A percentile compares a stretch with the other conserved stretches of the same genome.
Conservation (phyloP, 2,329 filamentous ascomycete genomes). For the Diplodia corticola region DNA sequence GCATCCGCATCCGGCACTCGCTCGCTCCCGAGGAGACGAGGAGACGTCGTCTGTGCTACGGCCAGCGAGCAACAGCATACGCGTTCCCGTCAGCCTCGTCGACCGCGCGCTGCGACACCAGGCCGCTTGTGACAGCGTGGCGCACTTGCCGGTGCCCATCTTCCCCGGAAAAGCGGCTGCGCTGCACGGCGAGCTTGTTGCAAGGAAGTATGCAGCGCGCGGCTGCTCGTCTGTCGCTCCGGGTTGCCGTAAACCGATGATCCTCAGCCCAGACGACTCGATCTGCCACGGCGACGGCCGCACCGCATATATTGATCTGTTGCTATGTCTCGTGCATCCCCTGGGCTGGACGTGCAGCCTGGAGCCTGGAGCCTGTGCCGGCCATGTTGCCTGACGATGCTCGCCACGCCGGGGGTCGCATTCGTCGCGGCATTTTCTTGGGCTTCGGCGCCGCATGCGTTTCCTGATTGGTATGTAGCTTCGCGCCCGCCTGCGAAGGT, state of each 20-base stretch:
- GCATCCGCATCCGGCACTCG: constrained; percentile 2
- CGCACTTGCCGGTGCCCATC: background rate
- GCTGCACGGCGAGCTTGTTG: background rate
- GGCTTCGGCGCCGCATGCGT: constrained; percentile 6
- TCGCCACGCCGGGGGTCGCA: background rate
- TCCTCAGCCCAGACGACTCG: constrained; percentile 11
- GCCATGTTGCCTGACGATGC: background rate
- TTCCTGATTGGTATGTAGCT: background rate
- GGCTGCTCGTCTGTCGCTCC: background rate
- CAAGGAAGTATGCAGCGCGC: background rate
- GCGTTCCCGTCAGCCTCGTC: constrained; percentile 12
- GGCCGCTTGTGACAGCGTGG: constrained; percentile 11
- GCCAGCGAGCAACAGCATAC: background rate
- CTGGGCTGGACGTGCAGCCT: background rate
- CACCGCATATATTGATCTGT: constrained; percentile 20
- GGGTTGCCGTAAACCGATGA: constrained; percentile 1
- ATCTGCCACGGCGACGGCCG: constrained; percentile 10
- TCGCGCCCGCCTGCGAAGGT: constrained; percentile 4
- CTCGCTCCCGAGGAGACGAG: constrained; percentile 20
- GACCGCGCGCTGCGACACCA: background rate
- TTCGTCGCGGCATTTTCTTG: background rate
- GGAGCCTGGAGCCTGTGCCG: background rate
- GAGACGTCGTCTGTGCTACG: background rate
- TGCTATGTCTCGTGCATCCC: constrained; percentile 1
- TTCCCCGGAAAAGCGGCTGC: background rate